Evolutionary conservation across 164 flowering plant species (phyloP).

Genomic region (Chimonanthus salicifolius): DNA sequence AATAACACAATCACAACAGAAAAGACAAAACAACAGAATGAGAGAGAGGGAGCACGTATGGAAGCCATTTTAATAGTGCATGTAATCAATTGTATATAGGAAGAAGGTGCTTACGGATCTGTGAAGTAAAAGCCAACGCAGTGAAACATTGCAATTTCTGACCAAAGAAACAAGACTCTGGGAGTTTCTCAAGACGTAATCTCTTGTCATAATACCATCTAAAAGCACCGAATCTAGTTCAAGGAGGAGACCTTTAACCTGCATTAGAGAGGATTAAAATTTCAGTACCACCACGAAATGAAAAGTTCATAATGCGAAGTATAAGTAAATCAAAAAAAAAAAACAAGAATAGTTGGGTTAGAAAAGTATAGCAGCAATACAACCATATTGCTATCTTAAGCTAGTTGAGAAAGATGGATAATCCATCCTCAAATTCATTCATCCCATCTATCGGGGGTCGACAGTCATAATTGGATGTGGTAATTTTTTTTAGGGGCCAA

Average conservation of each 20-base stretch:
- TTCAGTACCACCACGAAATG: background rate
- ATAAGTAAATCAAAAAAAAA: too few relatives aligned
- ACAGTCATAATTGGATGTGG: too few relatives aligned
- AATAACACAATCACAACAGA: slow-evolving; percentile 1
- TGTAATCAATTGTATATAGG: background rate
- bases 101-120: slow-evolving; percentile 17
- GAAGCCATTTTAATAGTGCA: background rate
- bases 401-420: too few relatives aligned
- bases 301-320: background rate
- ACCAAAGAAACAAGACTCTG: slow-evolving; percentile 20
- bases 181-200: slow-evolving; percentile 18
- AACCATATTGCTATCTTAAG: too few relatives aligned
- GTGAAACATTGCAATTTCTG: slow-evolving; percentile 26
- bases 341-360: too few relatives aligned
- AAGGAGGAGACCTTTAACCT: slow-evolving; percentile 22
- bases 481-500: too few relatives aligned
- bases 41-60: background rate
- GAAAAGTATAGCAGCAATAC: too few relatives aligned
- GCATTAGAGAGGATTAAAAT: slow-evolving; percentile 3
- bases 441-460: too few relatives aligned
- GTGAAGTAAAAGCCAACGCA: slow-evolving; percentile 27
- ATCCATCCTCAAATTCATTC: too few relatives aligned
- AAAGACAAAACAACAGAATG: background rate
- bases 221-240: slow-evolving; percentile 14
- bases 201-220: slow-evolving; percentile 10